Conservation (phyloP, 495 filamentous ascomycete genomes). For the Massariosphaeria phaeospora region DNA sequence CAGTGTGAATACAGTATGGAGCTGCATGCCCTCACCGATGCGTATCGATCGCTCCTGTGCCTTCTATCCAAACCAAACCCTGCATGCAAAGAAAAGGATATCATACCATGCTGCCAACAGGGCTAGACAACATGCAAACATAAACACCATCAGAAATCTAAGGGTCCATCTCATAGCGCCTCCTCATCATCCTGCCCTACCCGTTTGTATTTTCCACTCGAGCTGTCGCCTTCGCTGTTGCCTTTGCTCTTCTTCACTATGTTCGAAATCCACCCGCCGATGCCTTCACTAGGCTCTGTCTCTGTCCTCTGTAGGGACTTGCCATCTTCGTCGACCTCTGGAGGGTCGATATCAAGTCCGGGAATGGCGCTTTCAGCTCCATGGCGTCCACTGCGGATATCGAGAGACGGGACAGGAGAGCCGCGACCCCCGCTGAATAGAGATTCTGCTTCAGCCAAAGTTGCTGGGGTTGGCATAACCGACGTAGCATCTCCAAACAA, state of each 20-base stretch:
- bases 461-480: conserved; percentile 64
- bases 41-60: conserved; percentile 7
- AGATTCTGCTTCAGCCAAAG: conserved; percentile 67
- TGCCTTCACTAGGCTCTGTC: conserved; percentile 48
- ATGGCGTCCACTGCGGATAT: conserved; percentile 57
- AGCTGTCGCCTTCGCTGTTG: conserved; percentile 43
- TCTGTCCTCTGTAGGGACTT: conserved; percentile 41
- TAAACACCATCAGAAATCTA: not conserved
- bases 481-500: conserved; percentile 87
- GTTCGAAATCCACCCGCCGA: conserved; percentile 66
- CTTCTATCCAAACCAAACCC: conserved; percentile 10
- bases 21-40: not conserved
- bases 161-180: not conserved
- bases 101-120: conserved; percentile 4
- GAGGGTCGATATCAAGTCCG: conserved; percentile 67
- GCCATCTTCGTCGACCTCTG: conserved; percentile 49
- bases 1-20: conserved; percentile 12
- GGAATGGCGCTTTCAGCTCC: conserved; percentile 61
- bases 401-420: conserved; percentile 75
- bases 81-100: conserved; percentile 11
- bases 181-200: conserved; percentile 61
- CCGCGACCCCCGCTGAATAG: conserved; percentile 57
- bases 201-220: conserved; percentile 57
- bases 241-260: conserved; percentile 55
- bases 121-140: not conserved